Percentiles rank a stretch among this genome's conserved stretches.
These are phyloP conservation scores for Beauveria sp. DNA, from an alignment of 2,329 filamentous ascomycete species.

Conservation along the genomic window DNA sequence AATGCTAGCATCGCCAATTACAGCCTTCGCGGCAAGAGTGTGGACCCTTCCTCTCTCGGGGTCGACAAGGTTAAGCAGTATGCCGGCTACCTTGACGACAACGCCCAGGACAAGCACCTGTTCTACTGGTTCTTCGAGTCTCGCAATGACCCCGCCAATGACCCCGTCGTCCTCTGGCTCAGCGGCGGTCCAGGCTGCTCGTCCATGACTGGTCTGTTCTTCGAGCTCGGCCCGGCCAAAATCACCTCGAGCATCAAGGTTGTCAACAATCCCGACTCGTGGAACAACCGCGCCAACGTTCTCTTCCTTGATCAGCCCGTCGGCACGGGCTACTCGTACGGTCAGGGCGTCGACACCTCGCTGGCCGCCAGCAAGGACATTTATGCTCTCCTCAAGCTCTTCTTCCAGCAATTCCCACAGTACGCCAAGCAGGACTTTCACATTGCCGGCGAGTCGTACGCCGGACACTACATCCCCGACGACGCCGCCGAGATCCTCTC, in stretches of 20 bases:
- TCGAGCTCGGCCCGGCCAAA: constrained; percentile 87
- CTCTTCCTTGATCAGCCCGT: constrained; percentile 99
- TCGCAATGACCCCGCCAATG: constrained; percentile 92
- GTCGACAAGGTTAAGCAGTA: constrained; percentile 96
- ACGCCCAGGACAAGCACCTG: constrained; percentile 93
- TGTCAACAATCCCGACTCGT: constrained; percentile 80
- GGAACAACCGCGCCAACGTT: constrained; percentile 96
- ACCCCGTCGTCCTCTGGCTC: constrained; percentile 89
- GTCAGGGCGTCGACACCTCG: constrained; percentile 85
- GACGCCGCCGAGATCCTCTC: constrained; percentile 86
- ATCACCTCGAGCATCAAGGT: constrained; percentile 77
- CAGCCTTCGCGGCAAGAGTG: constrained; percentile 83
- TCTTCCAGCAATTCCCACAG: constrained; percentile 98
- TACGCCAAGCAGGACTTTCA: constrained; percentile 96
- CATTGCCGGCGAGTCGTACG: constrained; percentile 93
- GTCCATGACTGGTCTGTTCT: constrained; percentile 91
- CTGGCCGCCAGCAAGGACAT: constrained; percentile 96
- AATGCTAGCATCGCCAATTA: constrained; percentile 70
- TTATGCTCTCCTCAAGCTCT: constrained; percentile 91
- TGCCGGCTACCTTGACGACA: constrained; percentile 94
- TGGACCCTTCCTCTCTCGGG: constrained; percentile 76
- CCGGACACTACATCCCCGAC: constrained; percentile 90
- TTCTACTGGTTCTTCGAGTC: constrained; percentile 99
- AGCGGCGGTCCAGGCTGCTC: constrained; percentile 97
- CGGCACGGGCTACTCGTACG: constrained; percentile 97